phyloP scores from a whole-genome alignment of 306 rosid genomes.

The Fagus sylvatica region DNA sequence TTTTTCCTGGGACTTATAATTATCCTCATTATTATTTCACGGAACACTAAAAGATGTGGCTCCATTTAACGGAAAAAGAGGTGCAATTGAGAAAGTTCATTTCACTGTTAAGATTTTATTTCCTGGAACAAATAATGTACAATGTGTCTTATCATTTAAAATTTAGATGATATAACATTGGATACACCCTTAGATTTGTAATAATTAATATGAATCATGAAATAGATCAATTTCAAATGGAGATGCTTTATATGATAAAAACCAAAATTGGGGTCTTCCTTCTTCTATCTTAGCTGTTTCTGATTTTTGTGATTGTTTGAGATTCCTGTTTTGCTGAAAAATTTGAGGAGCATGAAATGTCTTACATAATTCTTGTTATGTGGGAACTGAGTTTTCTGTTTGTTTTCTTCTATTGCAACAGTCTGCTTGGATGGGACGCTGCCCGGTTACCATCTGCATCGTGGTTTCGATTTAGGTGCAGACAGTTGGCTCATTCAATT shows the following conservation, averaged over 20 bases:
- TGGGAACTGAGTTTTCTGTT: slow-evolving; percentile 18
- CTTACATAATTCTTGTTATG: background rate
- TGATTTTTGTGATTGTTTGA: background rate
- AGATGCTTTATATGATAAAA: background rate
- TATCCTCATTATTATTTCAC: no score
- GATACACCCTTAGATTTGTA: no score
- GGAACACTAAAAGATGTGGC: background rate
- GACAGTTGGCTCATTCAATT: slow-evolving; percentile 83
- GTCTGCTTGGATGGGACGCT: slow-evolving; percentile 92
- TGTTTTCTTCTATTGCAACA: slow-evolving; percentile 27
- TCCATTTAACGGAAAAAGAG: background rate
- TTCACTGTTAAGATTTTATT: no score
- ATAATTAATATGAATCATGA: no score
- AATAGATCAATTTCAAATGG: no score
- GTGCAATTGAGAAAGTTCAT: no score
- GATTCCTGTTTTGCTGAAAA: background rate
- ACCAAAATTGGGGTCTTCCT: background rate
- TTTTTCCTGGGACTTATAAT: no score
- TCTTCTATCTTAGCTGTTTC: background rate
- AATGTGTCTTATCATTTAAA: no score
- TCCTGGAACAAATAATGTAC: no score
- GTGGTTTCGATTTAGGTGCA: slow-evolving; percentile 70
- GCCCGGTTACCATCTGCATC: slow-evolving; percentile 85
- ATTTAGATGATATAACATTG: no score
- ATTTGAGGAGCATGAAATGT: slow-evolving; percentile 5